Evolutionary conservation across 495 filamentous ascomycete species (phyloP).

Genomic region (Talaromyces stipitatus): DNA sequence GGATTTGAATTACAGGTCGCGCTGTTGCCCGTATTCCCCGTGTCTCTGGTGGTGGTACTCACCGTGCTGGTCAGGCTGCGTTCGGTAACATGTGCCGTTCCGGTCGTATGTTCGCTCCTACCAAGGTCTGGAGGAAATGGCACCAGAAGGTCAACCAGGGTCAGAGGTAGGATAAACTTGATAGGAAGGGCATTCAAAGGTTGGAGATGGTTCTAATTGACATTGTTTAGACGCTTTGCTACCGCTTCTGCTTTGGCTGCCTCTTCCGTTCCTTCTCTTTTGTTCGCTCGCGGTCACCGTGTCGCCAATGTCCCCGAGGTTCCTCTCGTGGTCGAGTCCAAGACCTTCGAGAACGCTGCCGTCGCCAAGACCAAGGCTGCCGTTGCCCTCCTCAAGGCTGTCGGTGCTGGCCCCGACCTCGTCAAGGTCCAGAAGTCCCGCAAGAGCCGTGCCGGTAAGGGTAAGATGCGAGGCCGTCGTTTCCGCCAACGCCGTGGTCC

Average conservation of each 20-base stretch:
- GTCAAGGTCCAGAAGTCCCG: conserved; percentile 88
- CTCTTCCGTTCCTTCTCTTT: conserved; percentile 85
- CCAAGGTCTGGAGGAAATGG: conserved; percentile 99
- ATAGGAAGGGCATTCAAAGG: neutral
- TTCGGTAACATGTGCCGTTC: conserved; percentile 99
- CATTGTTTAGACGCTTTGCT: conserved; percentile 71
- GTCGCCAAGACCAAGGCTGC: conserved; percentile 86
- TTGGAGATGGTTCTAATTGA: neutral
- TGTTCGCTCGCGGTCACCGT: conserved; percentile 95
- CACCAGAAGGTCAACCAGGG: conserved; percentile 99
- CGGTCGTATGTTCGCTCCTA: conserved; percentile 99
- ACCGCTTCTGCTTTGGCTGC: conserved; percentile 94
- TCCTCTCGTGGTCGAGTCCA: conserved; percentile 88
- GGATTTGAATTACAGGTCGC: conserved; percentile 54
- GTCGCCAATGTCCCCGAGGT: conserved; percentile 89
- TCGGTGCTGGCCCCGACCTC: conserved; percentile 85
- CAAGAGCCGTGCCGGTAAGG: conserved; percentile 96
- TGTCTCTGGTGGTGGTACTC: conserved; percentile 99
- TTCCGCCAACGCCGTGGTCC: conserved; percentile 96
- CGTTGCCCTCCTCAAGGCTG: conserved; percentile 73
- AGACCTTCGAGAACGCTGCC: conserved; percentile 67
- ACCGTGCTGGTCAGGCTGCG: conserved; percentile 98
- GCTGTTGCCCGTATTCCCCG: conserved; percentile 99
- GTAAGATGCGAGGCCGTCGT: conserved; percentile 90
- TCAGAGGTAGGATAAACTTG: conserved; percentile 63